Conservation (phyloP, 768 basidiomycete species). For the Trametes punicea region DNA sequence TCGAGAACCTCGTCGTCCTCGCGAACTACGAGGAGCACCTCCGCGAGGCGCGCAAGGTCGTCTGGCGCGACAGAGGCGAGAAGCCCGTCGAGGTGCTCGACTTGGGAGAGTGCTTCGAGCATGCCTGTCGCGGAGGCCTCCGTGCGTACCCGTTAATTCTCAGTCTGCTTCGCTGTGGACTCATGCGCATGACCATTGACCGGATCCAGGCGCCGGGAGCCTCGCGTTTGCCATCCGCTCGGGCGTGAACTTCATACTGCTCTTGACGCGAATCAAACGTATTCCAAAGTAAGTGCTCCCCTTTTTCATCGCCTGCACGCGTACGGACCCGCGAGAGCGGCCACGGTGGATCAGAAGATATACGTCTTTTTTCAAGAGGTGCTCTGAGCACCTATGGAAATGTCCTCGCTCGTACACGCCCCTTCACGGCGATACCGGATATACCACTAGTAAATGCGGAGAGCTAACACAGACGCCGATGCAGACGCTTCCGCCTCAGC, state of each 20-base stretch:
- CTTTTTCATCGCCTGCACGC: background rate
- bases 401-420: background rate
- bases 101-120: constrained; percentile 63
- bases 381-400: background rate
- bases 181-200: background rate
- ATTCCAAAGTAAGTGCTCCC: constrained; percentile 55
- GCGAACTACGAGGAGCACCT: constrained; percentile 81
- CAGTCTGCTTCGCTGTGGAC: background rate
- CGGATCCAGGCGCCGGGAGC: constrained; percentile 67
- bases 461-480: too few species aligned
- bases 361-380: too few species aligned
- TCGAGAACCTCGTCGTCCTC: constrained; percentile 80
- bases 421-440: background rate
- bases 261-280: constrained; percentile 67
- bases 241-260: constrained; percentile 75
- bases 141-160: constrained; percentile 45
- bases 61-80: constrained; percentile 80
- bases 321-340: too few species aligned
- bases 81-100: constrained; percentile 65
- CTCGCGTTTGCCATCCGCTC: constrained; percentile 83
- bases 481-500: constrained; percentile 61
- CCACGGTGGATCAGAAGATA: too few species aligned
- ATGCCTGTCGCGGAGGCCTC: constrained; percentile 67
- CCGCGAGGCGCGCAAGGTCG: constrained; percentile 69
- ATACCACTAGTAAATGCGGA: too few species aligned